Conservation (phyloP, 2,329 filamentous ascomycete species). For the Hawksworthiomyces lignivorus region DNA sequence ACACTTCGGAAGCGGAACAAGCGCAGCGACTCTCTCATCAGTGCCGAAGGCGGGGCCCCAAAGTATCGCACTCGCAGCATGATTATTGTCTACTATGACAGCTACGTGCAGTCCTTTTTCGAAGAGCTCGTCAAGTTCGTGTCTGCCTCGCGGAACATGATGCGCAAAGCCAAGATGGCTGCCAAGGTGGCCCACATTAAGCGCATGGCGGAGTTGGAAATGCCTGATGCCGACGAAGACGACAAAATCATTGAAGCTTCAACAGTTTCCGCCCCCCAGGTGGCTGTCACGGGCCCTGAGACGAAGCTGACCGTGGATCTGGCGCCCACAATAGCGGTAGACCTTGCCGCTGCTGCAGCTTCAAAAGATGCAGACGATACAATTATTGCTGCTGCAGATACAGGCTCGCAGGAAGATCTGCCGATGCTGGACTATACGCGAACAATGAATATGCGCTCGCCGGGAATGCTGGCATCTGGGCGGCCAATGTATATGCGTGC, state of each 20-base stretch:
- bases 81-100: constrained; percentile 89
- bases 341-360: not conserved
- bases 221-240: constrained; percentile 41
- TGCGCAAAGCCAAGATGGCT: constrained; percentile 83
- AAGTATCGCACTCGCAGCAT: constrained; percentile 65
- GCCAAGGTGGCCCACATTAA: constrained; percentile 62
- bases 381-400: not conserved
- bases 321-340: not conserved
- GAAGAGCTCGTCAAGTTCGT: constrained; percentile 77
- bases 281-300: no score
- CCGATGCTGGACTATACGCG: constrained; percentile 30
- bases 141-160: constrained; percentile 69
- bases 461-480: constrained; percentile 19
- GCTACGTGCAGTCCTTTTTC: constrained; percentile 74
- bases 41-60: constrained; percentile 36
- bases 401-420: constrained; percentile 18
- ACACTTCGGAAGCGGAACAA: constrained; percentile 39
- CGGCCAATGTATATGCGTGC: constrained; percentile 20
- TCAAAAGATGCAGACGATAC: not conserved
- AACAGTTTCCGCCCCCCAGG: not conserved
- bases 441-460: constrained; percentile 29
- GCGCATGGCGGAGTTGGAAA: constrained; percentile 50
- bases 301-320: not conserved
- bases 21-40: constrained; percentile 44
- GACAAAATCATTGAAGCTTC: constrained; percentile 20